These are phyloP conservation scores for Blastobotrys indianensis DNA, from an alignment of 1,139 yeast genomes.

Conservation along the genomic window DNA sequence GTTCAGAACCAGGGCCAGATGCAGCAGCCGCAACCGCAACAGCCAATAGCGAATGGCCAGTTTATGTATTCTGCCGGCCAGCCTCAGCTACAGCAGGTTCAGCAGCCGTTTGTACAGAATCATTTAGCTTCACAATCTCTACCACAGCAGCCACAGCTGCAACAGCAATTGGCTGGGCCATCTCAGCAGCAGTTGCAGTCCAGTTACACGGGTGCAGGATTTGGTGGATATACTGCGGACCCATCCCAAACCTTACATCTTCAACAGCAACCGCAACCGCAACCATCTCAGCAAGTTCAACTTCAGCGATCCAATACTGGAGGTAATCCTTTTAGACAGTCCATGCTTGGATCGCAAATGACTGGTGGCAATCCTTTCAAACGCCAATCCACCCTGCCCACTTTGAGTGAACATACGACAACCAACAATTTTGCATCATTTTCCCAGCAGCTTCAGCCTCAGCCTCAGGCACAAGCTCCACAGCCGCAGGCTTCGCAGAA, in stretches of 20 bases:
- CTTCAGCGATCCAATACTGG: constrained; percentile 26
- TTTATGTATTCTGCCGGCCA: constrained; percentile 10
- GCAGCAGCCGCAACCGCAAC: constrained; percentile 18
- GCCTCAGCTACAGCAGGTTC: constrained; percentile 16
- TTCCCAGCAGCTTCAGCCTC: constrained; percentile 28
- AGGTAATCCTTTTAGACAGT: constrained; percentile 28
- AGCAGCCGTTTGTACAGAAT: constrained; percentile 12
- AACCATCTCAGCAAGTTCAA: constrained; percentile 15
- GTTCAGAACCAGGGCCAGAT: constrained; percentile 1
- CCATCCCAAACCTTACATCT: constrained; percentile 19
- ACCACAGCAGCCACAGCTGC: constrained; percentile 12
- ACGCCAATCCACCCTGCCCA: constrained; percentile 20
- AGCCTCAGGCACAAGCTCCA: constrained; percentile 11
- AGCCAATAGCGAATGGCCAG: constrained; percentile 14
- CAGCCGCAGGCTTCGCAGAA: constrained; percentile 16
- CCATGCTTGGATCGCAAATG: constrained; percentile 12
- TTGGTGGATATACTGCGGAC: constrained; percentile 44
- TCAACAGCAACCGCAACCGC: constrained; percentile 13
- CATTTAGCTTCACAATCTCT: constrained; percentile 6
- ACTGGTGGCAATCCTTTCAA: constrained; percentile 25
- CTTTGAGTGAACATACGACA: constrained; percentile 9
- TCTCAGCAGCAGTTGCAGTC: constrained; percentile 16
- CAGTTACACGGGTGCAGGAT: constrained; percentile 48
- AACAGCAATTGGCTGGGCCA: constrained; percentile 9
- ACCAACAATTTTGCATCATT: constrained; percentile 7